Evolutionary conservation across 768 basidiomycete genomes (phyloP).

Genomic region (Suillus americanus): DNA sequence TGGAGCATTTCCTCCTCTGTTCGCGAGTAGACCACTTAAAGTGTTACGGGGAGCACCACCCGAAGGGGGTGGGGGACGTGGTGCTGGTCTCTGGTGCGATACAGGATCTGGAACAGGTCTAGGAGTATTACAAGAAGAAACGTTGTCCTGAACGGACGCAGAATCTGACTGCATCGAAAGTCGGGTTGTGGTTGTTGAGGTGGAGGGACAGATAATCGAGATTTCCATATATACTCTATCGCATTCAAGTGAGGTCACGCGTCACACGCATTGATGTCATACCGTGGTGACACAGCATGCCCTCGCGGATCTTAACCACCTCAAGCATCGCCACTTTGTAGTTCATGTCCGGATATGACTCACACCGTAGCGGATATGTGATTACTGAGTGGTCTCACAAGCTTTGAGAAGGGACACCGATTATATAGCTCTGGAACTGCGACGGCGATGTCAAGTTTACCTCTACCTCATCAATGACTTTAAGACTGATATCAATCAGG

Average conservation of each 20-base stretch:
- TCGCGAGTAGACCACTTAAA: slow-evolving; percentile 43
- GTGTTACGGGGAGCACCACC: slow-evolving; percentile 28
- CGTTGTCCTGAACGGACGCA: slow-evolving; percentile 13
- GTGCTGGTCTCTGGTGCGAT: slow-evolving; percentile 10
- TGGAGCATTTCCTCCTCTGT: slow-evolving; percentile 51
- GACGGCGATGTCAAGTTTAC: neutral
- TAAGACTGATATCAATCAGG: neutral
- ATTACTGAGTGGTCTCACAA: too few relatives aligned
- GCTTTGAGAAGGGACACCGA: neutral
- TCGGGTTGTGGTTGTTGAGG: slow-evolving; percentile 16
- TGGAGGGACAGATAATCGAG: slow-evolving; percentile 29
- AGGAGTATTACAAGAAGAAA: slow-evolving; percentile 7
- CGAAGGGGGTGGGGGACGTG: slow-evolving; percentile 17
- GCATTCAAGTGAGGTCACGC: slow-evolving; percentile 13
- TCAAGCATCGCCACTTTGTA: neutral
- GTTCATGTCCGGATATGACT: neutral
- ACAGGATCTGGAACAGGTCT: slow-evolving; percentile 8
- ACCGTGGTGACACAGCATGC: neutral
- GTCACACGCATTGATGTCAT: slow-evolving; percentile 17
- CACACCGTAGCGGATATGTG: neutral
- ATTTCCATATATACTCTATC: slow-evolving; percentile 34
- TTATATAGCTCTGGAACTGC: neutral
- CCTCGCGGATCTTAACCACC: neutral
- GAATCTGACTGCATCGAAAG: slow-evolving; percentile 23
- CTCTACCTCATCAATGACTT: neutral